Base-by-base conservation (phyloP, 352 stramenopile genomes). In the Phytophthora constricta region DNA sequence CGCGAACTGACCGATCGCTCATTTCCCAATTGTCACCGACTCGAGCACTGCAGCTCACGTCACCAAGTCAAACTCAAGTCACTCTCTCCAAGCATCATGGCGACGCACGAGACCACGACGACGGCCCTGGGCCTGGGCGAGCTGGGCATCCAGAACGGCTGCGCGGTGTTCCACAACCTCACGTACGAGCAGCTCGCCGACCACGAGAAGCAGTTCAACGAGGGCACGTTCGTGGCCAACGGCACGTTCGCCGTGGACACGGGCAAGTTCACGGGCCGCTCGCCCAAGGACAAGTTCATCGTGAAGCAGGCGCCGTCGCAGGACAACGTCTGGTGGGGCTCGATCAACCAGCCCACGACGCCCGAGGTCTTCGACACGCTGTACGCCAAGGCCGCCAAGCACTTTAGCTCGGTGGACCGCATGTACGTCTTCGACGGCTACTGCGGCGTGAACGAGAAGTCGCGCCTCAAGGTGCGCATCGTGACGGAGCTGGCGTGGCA, bases 241-340 rank as follows among this genome's bases (percentile, higher is more conserved):
- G 92, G 94, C 68, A 98, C 96, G 45, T 99, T 99, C 77, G 90
- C 90, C 46, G 96, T 99, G 48, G 97, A 99, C 78, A 99, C 97
- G 49, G 97, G 97, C 68, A 99, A 99, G 77, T 99, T 98, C 84
- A 99, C 97, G n/a, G 97, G 97, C 65, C 93, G 97, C 58, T 99
- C 95, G 71, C 97, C 97, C 61, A 98, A 98, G 86, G 97, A 99
- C 86, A 99, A 99, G 81, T 99, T 93, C 80, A 96, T 99, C 65
- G 97, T 99, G 5, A 89, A 98, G 67, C 94, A 98, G 74, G 76
- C 68, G 59, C 89, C 88, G 41, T 96, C 84, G 43, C 96, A 96
- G 49, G 87, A 97, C 58, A 97, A 98, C 72, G 93, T 99, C 49
- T 98, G 98, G 86, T 99, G 97, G 96, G 96, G 96, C 19, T 86